Conservation (phyloP, 2,329 filamentous ascomycete species). For the Xylariaceae sp. region DNA sequence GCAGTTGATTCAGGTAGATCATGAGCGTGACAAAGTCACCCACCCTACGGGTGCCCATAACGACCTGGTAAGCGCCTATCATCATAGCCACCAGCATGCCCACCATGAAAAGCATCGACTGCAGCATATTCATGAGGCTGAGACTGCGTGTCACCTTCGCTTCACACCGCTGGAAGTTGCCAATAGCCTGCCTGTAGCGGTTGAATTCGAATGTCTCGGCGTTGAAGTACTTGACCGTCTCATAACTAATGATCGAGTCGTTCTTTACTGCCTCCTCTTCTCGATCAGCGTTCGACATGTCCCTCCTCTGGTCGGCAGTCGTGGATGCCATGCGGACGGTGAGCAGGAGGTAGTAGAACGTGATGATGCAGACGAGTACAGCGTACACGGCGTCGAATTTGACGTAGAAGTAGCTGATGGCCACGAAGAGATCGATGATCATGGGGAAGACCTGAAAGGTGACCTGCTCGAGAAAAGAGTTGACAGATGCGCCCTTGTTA, state of each 20-base stretch:
- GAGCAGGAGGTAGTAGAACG: conserved; percentile 93
- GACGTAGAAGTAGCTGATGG: conserved; percentile 72
- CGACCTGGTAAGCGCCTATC: conserved; percentile 71
- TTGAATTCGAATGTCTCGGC: conserved; percentile 72
- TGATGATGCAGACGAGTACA: conserved; percentile 80
- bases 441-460: conserved; percentile 95
- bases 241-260: conserved; percentile 97
- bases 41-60: conserved; percentile 54
- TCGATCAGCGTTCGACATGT: conserved; percentile 91
- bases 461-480: conserved; percentile 90
- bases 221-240: conserved; percentile 89
- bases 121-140: conserved; percentile 73
- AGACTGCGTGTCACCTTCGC: conserved; percentile 69
- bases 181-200: conserved; percentile 64
- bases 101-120: conserved; percentile 72
- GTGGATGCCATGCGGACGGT: conserved; percentile 95
- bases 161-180: conserved; percentile 65
- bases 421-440: conserved; percentile 81
- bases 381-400: conserved; percentile 84
- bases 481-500: conserved; percentile 94
- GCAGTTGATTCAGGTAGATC: conserved; percentile 72
- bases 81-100: conserved; percentile 66
- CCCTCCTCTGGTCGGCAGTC: conserved; percentile 78
- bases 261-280: conserved; percentile 98
- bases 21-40: conserved; percentile 68